phyloP scores from a whole-genome alignment of 805 yeast genomes.

The Pichia phayaonensis region DNA sequence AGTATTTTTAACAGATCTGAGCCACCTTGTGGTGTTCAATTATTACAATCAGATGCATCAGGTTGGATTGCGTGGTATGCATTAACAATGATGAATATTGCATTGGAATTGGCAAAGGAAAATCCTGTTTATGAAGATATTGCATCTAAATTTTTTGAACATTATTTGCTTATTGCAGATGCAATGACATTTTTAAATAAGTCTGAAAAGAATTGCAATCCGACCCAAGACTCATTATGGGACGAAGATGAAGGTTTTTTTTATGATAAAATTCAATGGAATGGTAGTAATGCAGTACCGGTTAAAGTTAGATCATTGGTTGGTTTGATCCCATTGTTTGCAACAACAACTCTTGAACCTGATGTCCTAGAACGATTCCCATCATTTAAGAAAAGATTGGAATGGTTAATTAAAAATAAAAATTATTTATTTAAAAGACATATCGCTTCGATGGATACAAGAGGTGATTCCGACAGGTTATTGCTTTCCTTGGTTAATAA shows the following conservation, averaged over 20 bases:
- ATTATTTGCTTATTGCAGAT: slow-evolving; percentile 83
- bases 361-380: slow-evolving; percentile 72
- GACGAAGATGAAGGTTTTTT: slow-evolving; percentile 83
- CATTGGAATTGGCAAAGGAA: slow-evolving; percentile 79
- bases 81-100: slow-evolving; percentile 85
- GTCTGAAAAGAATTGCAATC: slow-evolving; percentile 20
- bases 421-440: slow-evolving; percentile 67
- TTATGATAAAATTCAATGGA: slow-evolving; percentile 86
- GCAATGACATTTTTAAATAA: slow-evolving; percentile 71
- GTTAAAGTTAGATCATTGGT: slow-evolving; percentile 84
- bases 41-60: slow-evolving; percentile 92
- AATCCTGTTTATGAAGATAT: slow-evolving; percentile 86
- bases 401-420: slow-evolving; percentile 75
- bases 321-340: slow-evolving; percentile 87
- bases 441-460: slow-evolving; percentile 70
- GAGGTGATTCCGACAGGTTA: slow-evolving; percentile 79
- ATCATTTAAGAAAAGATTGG: slow-evolving; percentile 70
- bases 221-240: slow-evolving; percentile 70
- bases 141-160: slow-evolving; percentile 92
- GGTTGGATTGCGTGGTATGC: slow-evolving; percentile 97
- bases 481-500: slow-evolving; percentile 72
- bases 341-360: slow-evolving; percentile 82
- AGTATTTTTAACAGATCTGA: slow-evolving; percentile 90
- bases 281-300: slow-evolving; percentile 54
- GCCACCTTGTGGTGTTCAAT: slow-evolving; percentile 86